Conservation (phyloP, 495 filamentous ascomycete species). For the Jackrogersella minutella region DNA sequence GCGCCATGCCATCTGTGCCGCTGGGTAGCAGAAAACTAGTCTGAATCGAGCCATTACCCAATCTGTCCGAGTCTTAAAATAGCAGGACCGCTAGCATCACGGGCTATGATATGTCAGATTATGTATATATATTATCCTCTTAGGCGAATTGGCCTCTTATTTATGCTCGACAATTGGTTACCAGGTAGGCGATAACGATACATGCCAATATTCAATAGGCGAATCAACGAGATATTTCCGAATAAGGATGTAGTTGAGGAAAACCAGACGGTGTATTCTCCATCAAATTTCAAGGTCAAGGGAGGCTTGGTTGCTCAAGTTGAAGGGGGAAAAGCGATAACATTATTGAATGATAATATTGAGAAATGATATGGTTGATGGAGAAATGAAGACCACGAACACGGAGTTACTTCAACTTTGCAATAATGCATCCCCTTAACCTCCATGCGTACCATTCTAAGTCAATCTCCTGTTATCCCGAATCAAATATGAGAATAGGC, state of each 20-base stretch:
- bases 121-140: background rate
- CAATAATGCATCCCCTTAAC: background rate
- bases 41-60: background rate
- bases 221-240: too few relatives aligned
- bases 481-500: background rate
- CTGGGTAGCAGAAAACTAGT: constrained; percentile 1
- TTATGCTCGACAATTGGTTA: background rate
- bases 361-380: too few relatives aligned
- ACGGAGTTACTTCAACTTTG: too few relatives aligned
- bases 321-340: too few relatives aligned
- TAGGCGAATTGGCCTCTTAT: background rate
- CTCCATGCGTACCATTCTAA: background rate
- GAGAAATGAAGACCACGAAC: too few relatives aligned
- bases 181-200: too few relatives aligned
- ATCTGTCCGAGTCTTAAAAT: constrained; percentile 7
- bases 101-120: background rate
- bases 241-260: too few relatives aligned
- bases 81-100: background rate
- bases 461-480: background rate
- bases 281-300: too few relatives aligned
- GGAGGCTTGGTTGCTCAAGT: too few relatives aligned
- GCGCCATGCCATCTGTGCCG: constrained; percentile 9
- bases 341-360: too few relatives aligned
- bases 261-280: too few relatives aligned
- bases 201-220: too few relatives aligned